Evolutionary conservation across 192 early-diverging fungal species (phyloP), one percentile per base, ranked within the genome.

Genomic region (Coemansia nantahalensis): DNA sequence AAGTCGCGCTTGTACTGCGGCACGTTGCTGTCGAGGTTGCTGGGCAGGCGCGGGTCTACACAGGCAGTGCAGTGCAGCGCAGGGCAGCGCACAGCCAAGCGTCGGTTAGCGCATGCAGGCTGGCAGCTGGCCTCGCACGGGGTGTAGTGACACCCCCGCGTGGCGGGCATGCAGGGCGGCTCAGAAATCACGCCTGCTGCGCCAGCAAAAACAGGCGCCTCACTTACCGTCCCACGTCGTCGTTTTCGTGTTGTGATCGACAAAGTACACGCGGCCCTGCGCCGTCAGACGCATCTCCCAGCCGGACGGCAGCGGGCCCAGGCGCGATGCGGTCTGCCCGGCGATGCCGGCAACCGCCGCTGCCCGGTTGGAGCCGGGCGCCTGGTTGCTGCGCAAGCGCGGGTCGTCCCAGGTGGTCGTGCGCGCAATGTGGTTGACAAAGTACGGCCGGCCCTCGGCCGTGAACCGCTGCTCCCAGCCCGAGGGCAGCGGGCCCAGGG

Each of bases 1-100:
- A 94, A 98, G 75, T 98, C 95, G 24, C 95, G 87, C 82, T 98
- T 98, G 77, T 98, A 98, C 69, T 98, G 93, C 33, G 95, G 95
- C 22, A 98, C 94, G 45, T 87, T 90, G 63, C 89, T 83, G 67
- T 90, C 89, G 37, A 90, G 71, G 62, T 85, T 88, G 68, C 84
- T 87, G 23, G 88, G 88, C 38, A 90, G 74, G 14, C 89, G 80
- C n/a, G 89, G 89, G 65, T 90, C 69, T 72, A 71, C 22, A 58
- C 8, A 21, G 10, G 31, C 10, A 5, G 1, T 11, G 31, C 31
- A 32, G 31, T 9, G 31, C 8, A 9, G 5, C 5, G 8, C 5
- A 5, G 31, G 31, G 31, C 31, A 32, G 31, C 31, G 9, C 26
- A 28, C 26, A 7, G 4, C 26, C 3, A 7, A 28, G 7, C 26